Conservation (phyloP, 345 rosid genomes). For the Populus alba region DNA sequence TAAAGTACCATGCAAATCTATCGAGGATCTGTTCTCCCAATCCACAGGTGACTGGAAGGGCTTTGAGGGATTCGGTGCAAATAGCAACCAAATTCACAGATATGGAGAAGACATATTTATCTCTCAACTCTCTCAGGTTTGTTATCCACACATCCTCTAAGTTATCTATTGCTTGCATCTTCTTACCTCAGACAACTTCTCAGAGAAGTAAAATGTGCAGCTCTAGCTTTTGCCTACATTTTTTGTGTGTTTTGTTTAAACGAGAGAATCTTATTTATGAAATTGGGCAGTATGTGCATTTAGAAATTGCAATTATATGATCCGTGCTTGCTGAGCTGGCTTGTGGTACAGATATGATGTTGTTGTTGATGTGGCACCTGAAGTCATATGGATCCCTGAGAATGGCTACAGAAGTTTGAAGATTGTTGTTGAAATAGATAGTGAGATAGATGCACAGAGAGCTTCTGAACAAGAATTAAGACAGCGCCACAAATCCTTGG, state of each 20-base stretch:
- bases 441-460: conserved; percentile 64
- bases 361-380: conserved; percentile 84
- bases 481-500: conserved; percentile 75
- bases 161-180: not conserved
- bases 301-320: not conserved
- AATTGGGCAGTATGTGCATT: not conserved
- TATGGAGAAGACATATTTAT: conserved; percentile 66
- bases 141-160: conserved; percentile 6
- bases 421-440: conserved; percentile 83
- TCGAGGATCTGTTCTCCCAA: not conserved
- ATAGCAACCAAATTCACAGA: conserved; percentile 74
- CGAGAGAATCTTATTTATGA: not conserved
- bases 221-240: not conserved
- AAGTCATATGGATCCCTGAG: conserved; percentile 78
- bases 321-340: conserved; percentile 10
- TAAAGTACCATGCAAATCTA: not conserved
- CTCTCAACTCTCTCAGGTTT: conserved; percentile 62
- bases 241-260: not conserved
- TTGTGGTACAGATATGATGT: conserved; percentile 67
- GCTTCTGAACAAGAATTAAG: conserved; percentile 74
- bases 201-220: not conserved
- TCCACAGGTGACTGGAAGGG: conserved; percentile 75
- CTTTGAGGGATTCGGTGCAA: conserved; percentile 79
- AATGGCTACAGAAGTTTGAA: conserved; percentile 78
- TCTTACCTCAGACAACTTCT: conserved; percentile 2